Conservation (phyloP, 169 alveolate genomes). For the Eimeria nieschulzi region DNA sequence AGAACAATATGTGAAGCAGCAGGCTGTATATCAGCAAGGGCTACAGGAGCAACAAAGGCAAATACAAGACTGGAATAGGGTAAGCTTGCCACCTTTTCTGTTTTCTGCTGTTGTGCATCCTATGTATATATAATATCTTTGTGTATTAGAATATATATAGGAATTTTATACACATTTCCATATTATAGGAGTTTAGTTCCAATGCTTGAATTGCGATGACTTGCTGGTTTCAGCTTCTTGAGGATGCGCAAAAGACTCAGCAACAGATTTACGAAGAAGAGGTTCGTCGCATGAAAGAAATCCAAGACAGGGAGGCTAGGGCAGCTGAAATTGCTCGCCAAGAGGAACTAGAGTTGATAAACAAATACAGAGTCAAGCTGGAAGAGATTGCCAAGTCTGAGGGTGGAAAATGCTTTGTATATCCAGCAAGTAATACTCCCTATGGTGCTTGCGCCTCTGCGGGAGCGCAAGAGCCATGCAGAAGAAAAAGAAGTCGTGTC, state of each 20-base stretch:
- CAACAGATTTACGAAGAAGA: conserved; percentile 76
- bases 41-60: conserved; percentile 76
- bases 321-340: conserved; percentile 71
- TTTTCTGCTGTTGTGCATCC: neutral
- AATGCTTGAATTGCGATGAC: neutral
- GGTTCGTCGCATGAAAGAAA: conserved; percentile 71
- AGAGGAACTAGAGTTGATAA: conserved; percentile 69
- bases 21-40: conserved; percentile 76
- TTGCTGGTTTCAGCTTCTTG: conserved; percentile 70
- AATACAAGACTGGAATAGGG: conserved; percentile 77
- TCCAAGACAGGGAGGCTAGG: conserved; percentile 68
- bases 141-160: neutral
- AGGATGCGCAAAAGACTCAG: conserved; percentile 76
- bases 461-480: conserved; percentile 87
- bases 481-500: conserved; percentile 75
- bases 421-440: conserved; percentile 87
- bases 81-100: neutral
- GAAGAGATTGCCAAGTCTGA: conserved; percentile 78
- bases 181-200: neutral
- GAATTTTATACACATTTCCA: neutral
- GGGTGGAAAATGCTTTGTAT: conserved; percentile 86
- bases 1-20: conserved; percentile 72
- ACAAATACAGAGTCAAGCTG: conserved; percentile 69
- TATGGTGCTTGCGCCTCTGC: conserved; percentile 90
- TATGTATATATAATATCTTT: neutral